Conservation (phyloP, 371 early-diverging fungal genomes). For the Rhizopus arrhizus region DNA sequence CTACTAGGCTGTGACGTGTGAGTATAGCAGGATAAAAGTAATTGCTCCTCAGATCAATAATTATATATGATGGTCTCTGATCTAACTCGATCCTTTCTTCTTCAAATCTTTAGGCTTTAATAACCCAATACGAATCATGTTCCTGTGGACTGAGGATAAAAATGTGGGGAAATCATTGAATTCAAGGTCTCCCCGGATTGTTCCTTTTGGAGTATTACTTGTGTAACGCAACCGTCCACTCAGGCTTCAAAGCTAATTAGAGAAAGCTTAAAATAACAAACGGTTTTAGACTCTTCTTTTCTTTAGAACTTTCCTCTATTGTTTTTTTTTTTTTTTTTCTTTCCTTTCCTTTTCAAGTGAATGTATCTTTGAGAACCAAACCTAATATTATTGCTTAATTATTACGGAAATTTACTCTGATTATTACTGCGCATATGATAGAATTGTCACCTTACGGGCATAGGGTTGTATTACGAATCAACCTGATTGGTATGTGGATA, state of each 20-base stretch:
- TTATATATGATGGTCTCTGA: too few species aligned
- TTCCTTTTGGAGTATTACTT: background rate
- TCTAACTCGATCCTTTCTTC: too few species aligned
- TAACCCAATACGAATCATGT: background rate
- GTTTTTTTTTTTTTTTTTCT: background rate
- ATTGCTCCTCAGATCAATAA: too few species aligned
- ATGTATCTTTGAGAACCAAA: background rate
- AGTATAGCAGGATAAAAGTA: background rate
- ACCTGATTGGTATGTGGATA: constrained; percentile 52
- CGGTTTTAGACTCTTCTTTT: background rate
- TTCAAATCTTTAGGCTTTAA: too few species aligned
- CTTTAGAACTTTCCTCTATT: background rate
- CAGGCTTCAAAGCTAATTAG: background rate
- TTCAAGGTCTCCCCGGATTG: background rate
- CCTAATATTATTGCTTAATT: too few species aligned
- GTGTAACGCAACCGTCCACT: background rate
- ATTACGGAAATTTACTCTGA: background rate
- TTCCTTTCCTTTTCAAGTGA: background rate
- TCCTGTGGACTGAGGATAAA: background rate
- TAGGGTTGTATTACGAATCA: constrained; percentile 45
- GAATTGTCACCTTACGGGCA: constrained; percentile 40
- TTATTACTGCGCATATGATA: constrained; percentile 29
- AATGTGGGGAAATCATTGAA: background rate
- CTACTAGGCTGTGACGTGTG: background rate
- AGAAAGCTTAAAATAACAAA: background rate